Evolutionary conservation across 2,329 filamentous ascomycete species (phyloP).

Genomic region (Penicillium sp.): DNA sequence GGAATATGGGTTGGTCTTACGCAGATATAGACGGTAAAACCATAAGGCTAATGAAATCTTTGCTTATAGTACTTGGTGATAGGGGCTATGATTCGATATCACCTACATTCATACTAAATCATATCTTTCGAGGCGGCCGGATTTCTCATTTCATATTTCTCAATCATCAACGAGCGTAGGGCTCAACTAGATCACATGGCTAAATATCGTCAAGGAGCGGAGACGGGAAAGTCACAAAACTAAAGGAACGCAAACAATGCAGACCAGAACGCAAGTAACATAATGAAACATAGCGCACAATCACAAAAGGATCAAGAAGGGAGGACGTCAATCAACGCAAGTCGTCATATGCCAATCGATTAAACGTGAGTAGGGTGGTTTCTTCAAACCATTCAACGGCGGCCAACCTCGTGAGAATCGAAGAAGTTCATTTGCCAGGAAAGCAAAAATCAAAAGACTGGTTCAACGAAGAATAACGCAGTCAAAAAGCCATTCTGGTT

Average conservation of each 20-base stretch:
- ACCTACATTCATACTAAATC: neutral
- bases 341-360: conserved; percentile 29
- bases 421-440: conserved; percentile 35
- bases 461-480: conserved; percentile 19
- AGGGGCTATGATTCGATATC: neutral
- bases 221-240: conserved; percentile 5
- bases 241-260: conserved; percentile 13
- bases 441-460: conserved; percentile 24
- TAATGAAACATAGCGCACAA: conserved; percentile 1
- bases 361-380: conserved; percentile 30
- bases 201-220: conserved; percentile 1
- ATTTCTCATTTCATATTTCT: conserved; percentile 43
- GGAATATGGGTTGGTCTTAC: neutral
- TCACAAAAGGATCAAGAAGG: conserved; percentile 18
- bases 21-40: neutral
- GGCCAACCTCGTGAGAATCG: conserved; percentile 49
- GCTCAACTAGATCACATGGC: conserved; percentile 9
- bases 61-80: too few species aligned
- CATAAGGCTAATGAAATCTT: neutral
- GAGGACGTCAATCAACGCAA: conserved; percentile 29
- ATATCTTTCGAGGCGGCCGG: conserved; percentile 42
- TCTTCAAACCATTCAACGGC: conserved; percentile 44
- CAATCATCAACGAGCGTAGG: conserved; percentile 32
- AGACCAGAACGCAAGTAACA: conserved; percentile 5
- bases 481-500: conserved; percentile 40